phyloP scores from a whole-genome alignment of 2,329 filamentous ascomycete species.

The Penicillium hesseltinei region DNA sequence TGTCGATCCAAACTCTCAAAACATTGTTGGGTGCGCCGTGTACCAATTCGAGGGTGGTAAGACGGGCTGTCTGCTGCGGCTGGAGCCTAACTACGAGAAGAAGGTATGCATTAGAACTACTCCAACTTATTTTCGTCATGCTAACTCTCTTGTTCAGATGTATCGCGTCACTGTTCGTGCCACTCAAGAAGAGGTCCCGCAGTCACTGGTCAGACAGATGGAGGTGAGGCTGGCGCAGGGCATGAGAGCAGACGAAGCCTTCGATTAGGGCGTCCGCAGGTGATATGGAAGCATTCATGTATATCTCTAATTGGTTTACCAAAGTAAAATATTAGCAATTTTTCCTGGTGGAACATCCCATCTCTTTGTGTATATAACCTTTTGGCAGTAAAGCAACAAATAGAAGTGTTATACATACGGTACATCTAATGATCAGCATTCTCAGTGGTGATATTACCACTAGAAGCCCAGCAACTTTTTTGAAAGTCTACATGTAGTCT shows the following conservation, averaged over 20 bases:
- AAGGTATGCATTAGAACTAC: slow-evolving; percentile 62
- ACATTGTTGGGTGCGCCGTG: slow-evolving; percentile 87
- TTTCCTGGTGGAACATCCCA: background rate
- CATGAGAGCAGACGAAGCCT: slow-evolving; percentile 15
- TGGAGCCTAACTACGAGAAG: slow-evolving; percentile 91
- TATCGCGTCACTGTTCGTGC: slow-evolving; percentile 90
- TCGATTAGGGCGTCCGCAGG: slow-evolving; percentile 3
- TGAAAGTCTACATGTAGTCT: background rate
- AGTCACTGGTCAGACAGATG: slow-evolving; percentile 79
- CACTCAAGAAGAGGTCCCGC: slow-evolving; percentile 85
- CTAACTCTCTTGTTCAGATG: slow-evolving; percentile 62
- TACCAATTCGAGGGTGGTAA: slow-evolving; percentile 76
- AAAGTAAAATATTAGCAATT: slow-evolving; percentile 19
- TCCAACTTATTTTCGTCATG: background rate
- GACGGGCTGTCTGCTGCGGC: slow-evolving; percentile 85
- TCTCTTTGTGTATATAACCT: slow-evolving; percentile 12
- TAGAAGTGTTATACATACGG: background rate
- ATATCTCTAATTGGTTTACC: slow-evolving; percentile 20
- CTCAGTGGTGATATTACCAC: background rate
- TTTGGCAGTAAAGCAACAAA: background rate
- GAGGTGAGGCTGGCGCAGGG: slow-evolving; percentile 71
- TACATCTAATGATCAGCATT: background rate
- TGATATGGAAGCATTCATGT: slow-evolving; percentile 17
- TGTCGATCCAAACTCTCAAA: slow-evolving; percentile 90
- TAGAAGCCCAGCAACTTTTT: background rate